A percentile compares a stretch with the other conserved stretches of the same genome.
These are phyloP conservation scores for Sporobolomyces phaffii DNA, from an alignment of 768 basidiomycete species.

Conservation along the genomic window DNA sequence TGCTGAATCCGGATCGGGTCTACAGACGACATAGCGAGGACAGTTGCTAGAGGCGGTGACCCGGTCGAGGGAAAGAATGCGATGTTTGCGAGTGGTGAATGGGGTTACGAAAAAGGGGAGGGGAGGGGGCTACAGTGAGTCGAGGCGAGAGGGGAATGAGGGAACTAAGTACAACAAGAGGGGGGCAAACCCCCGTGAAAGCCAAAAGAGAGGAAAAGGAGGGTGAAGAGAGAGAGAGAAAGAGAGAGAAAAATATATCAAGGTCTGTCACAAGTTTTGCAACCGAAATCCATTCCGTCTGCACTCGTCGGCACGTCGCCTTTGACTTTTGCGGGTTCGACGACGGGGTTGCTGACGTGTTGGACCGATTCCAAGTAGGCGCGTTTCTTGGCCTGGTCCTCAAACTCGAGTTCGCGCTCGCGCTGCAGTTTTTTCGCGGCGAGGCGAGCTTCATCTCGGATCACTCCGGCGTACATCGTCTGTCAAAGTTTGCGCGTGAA, in stretches of 20 bases:
- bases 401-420: slow-evolving; percentile 33
- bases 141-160: too few species aligned
- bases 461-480: slow-evolving; percentile 38
- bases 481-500: background rate
- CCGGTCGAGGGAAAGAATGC: too few species aligned
- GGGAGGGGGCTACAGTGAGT: too few species aligned
- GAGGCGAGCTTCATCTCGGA: slow-evolving; percentile 30
- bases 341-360: slow-evolving; percentile 18
- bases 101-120: too few species aligned
- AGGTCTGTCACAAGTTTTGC: slow-evolving; percentile 34
- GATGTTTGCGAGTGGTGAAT: too few species aligned
- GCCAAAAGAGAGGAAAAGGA: background rate
- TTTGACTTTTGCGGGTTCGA: background rate
- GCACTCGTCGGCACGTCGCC: slow-evolving; percentile 21
- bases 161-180: too few species aligned
- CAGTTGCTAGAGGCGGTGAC: too few species aligned
- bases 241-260: background rate
- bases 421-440: slow-evolving; percentile 20
- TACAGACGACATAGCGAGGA: too few species aligned
- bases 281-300: slow-evolving; percentile 37
- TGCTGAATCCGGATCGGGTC: too few species aligned
- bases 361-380: slow-evolving; percentile 35
- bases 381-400: slow-evolving; percentile 33
- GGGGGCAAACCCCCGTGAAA: too few species aligned
- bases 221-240: background rate